Percentiles rank a stretch among this genome's conserved stretches.
These are phyloP conservation scores for Alternaria ethzedia DNA, from an alignment of 2,329 filamentous ascomycete genomes.

Conservation along the genomic window DNA sequence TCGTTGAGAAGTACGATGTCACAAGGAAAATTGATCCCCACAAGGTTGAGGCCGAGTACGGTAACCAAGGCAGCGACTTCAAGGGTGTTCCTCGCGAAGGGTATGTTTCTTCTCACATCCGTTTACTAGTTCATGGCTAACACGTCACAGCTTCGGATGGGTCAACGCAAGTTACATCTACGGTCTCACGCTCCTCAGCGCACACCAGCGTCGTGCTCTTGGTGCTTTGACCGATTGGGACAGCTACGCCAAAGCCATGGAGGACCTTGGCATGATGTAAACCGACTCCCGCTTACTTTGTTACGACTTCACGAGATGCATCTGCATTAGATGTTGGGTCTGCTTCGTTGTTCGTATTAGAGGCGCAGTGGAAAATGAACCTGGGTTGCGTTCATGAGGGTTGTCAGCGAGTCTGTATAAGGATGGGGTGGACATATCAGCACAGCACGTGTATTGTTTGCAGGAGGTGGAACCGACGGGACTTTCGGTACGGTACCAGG, in stretches of 20 bases:
- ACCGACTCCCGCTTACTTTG: background rate
- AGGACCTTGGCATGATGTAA: conserved; percentile 41
- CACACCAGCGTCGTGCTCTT: conserved; percentile 86
- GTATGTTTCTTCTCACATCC: conserved; percentile 62
- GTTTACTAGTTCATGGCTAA: conserved; percentile 28
- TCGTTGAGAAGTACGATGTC: conserved; percentile 99
- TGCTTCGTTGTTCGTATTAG: background rate
- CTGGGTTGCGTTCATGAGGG: background rate
- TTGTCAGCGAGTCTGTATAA: background rate
- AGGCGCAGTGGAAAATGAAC: background rate
- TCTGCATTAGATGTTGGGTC: conserved; percentile 2
- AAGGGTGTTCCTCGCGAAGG: conserved; percentile 95
- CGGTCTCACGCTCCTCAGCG: conserved; percentile 84
- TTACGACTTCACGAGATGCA: conserved; percentile 14
- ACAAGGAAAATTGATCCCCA: conserved; percentile 89
- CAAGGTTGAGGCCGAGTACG: conserved; percentile 94
- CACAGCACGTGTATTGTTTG: background rate
- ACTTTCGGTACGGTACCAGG: background rate
- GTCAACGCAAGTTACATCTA: conserved; percentile 98
- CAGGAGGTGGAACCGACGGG: background rate
- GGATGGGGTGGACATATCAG: background rate
- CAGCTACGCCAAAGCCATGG: conserved; percentile 73
- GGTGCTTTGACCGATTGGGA: conserved; percentile 88
- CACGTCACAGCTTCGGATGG: conserved; percentile 81
- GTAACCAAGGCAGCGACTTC: conserved; percentile 94